Percentiles rank a stretch among this genome's conserved stretches.
phyloP scores from a whole-genome alignment of 2,329 filamentous ascomycete species.

The Trichophyton mentagrophytes region DNA sequence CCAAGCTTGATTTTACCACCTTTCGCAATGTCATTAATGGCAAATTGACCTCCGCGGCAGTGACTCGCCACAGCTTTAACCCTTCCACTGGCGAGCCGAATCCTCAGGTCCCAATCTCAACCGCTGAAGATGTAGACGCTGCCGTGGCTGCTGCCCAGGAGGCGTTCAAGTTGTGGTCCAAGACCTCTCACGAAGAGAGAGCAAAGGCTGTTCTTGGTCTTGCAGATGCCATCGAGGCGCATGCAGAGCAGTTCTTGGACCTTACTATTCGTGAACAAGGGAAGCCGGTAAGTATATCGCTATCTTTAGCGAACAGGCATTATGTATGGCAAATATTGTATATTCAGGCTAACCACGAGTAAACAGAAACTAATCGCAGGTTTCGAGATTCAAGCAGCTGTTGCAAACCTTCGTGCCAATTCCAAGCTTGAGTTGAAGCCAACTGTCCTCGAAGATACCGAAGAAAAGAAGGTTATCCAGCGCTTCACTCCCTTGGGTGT shows the following conservation, averaged over 20 bases:
- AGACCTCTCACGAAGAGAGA: constrained; percentile 23
- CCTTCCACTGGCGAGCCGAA: constrained; percentile 39
- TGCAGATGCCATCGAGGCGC: constrained; percentile 24
- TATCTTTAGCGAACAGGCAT: background rate
- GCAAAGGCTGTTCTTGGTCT: constrained; percentile 22
- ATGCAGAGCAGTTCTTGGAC: constrained; percentile 26
- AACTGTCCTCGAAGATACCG: constrained; percentile 35
- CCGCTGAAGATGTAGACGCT: constrained; percentile 37
- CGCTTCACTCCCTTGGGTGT: constrained; percentile 31
- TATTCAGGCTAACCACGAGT: background rate
- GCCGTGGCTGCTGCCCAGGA: constrained; percentile 38
- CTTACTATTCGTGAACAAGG: constrained; percentile 34
- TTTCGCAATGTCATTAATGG: constrained; percentile 44
- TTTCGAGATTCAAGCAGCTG: constrained; percentile 19
- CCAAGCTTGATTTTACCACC: constrained; percentile 17
- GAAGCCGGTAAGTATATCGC: constrained; percentile 21
- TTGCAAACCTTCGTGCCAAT: constrained; percentile 14
- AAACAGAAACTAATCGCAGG: background rate
- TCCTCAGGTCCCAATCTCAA: constrained; percentile 40
- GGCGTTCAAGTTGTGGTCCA: constrained; percentile 38
- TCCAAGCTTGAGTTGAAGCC: constrained; percentile 30
- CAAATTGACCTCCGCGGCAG: constrained; percentile 32
- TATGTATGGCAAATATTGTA: background rate
- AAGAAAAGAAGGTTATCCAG: constrained; percentile 23
- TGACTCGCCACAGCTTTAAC: constrained; percentile 40